Evolutionary conservation across 805 yeast genomes (phyloP), one percentile per base, ranked within the genome.

Genomic region (Candida khao-thaluensis): DNA sequence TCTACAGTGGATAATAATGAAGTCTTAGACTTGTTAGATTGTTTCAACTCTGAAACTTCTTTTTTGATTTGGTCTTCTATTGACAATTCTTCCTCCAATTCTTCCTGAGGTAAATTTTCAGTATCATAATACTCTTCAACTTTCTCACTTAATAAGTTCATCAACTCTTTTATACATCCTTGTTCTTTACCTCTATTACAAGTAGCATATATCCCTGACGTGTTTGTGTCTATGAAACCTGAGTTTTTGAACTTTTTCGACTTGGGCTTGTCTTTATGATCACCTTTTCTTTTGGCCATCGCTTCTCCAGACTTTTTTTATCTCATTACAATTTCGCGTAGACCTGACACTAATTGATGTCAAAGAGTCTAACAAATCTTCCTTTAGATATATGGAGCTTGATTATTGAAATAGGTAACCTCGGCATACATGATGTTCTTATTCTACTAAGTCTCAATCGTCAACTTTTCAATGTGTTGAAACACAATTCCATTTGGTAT

Each of bases 141-240:
- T 41, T 66, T 64, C 36, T 66, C 71, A 4, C 52, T 62, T 29
- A 89, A 72, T 7, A 87, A 55, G 41, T 67, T 59, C 44, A 76
- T 69, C 50, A 89, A 63, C 57, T 89, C 97, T 46, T 78, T 79
- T n/a, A 82, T 74, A 44, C 95, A 87, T 38, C 75, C 79, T 38
- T 72, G 72, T 58, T 93, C 99, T 43, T 82, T 79, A 26, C 84
- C 83, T 50, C 96, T 73, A 35, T 79, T 77, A 60, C 97, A 91
- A 0, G 98, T 85, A 9, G 89, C 95, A 60, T 85, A 93, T 0
- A 93, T 72, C 0, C 99, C 99, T 26, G 82, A 66, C 39, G 93
- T 85, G 27, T 83, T 83, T 0, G 96, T 95, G 52, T 90, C 96
- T 14, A 90, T 60, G 38, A 77, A 66, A 7, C 77, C 77, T 2